Evolutionary conservation across 805 yeast species (phyloP), one percentile per base, ranked within the genome.

Genomic region (Starmerella floris): DNA sequence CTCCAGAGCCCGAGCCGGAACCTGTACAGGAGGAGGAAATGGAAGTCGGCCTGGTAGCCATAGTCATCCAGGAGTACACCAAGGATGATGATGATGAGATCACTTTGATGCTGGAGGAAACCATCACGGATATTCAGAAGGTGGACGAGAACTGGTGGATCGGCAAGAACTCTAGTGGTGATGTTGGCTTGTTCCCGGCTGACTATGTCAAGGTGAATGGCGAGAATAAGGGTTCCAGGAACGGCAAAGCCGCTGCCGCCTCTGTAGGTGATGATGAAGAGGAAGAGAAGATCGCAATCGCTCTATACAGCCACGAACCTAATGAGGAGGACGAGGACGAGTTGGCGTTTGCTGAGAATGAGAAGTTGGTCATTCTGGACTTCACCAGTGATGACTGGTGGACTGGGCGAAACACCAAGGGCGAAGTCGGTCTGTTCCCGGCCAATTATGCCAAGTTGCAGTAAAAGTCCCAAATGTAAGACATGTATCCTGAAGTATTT

Each of bases 381-480:
- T 81, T 83, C 60, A 80, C 83, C 16, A 94, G 85, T 54, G 95
- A 83, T 36, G 95, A 83, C 59, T 91, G 98, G 98, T 91, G 97
- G 97, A 69, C 80, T 42, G 98, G 98, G 40, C 76, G 74, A 48
- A 69, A 78, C 53, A 23, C 40, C 4, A 64, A 76, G 26, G 95
- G 95, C 35, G 80, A 76, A 52, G 70, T 73, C 51, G 91, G 91
- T 44, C 67, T 88, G 43, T 87, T 88, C 76, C 98, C 98, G 41
- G 76, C 94, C 33, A 85, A 83, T 63, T 84, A 82, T 58, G 97
- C 91, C 13, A 44, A 49, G 17, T 51, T 61, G 11, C 43, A 46
- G 22, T 46, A 41, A 28, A n/a, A n/a, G n/a, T n/a, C n/a, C n/a
- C n/a, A n/a, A n/a, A n/a, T n/a, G n/a, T n/a, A n/a, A n/a, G n/a